Base-by-base conservation (phyloP, 2,329 filamentous ascomycete species). In the Monosporascus sp. region DNA sequence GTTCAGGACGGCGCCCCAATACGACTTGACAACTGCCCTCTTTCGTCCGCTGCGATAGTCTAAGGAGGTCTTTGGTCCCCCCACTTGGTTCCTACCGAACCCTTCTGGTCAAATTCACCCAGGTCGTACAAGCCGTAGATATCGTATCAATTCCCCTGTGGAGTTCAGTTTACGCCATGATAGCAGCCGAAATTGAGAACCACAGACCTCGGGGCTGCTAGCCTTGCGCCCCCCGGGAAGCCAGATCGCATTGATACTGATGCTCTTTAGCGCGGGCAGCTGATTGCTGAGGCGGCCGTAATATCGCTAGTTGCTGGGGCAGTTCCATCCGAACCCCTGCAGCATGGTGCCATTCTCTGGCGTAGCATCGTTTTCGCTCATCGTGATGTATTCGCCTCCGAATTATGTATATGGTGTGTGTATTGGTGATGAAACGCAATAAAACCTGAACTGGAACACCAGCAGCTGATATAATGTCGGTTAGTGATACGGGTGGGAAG, bases 71-170 rank as follows among this genome's bases (percentile, higher is more conserved):
- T 61, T 82, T 83, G 2, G 74, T 72, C 2, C 87, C 87, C 87
- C 86, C 86, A 91, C 74, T 89, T 89, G 1, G 86, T 89, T 3
- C 73, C 71, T 5, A 70, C 70, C 0, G 73, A 66, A 18, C 83
- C 84, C 65, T 89, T 89, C 63, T 89, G 85, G 43, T 88, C 80
- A 60, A 89, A 90, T 64, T 90, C 87, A 35, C 87, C 87, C 3
- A 87, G 68, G 56, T 88, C 85, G 60, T 84, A 88, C 15, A 90
- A 69, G 63, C 89, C 87, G 63, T 88, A 89, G 56, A 84, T 76
- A 65, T 86, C 84, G 59, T 87, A 87, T 5, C 87, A 87, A 61
- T 88, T 88, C 20, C 84, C 81, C 0, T 78, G 76, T 31, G 51
- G 31, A 14, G 11, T 14, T 35, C 11, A 35, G 31, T 9, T 14